These are phyloP conservation scores for Pyrenophora teres DNA, from an alignment of 2,329 filamentous ascomycete species.

Conservation along the genomic window DNA sequence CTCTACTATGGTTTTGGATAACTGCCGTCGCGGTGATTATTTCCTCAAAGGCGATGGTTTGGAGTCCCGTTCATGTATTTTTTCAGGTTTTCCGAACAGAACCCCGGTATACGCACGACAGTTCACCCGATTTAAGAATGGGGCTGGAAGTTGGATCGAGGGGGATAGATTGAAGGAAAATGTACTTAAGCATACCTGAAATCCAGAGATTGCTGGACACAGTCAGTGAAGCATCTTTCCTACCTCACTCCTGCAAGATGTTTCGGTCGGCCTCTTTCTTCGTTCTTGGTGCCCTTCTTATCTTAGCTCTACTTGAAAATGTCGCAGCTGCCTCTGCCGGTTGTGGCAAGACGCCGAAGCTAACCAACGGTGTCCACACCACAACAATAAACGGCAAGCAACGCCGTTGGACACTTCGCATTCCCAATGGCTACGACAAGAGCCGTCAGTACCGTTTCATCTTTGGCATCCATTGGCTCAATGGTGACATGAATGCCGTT, in stretches of 20 bases:
- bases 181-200: conserved; percentile 1
- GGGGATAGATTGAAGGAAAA: not conserved
- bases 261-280: conserved; percentile 13
- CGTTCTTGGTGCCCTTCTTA: conserved; percentile 11
- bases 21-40: no score
- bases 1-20: no score
- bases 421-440: conserved; percentile 50
- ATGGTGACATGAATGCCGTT: conserved; percentile 47
- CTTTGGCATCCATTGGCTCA: conserved; percentile 51
- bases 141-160: not conserved
- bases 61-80: no score
- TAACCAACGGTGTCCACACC: conserved; percentile 16
- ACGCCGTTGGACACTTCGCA: conserved; percentile 18
- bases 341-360: conserved; percentile 20
- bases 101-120: not conserved
- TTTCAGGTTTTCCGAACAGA: no score
- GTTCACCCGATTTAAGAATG: not conserved
- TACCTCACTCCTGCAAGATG: conserved; percentile 5
- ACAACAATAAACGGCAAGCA: conserved; percentile 30
- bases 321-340: conserved; percentile 14
- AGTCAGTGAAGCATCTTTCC: not conserved
- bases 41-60: no score
- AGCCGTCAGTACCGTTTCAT: conserved; percentile 50
- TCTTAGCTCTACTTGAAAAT: conserved; percentile 11
- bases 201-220: not conserved